Evolutionary conservation across 2,329 filamentous ascomycete species (phyloP).

Genomic region (Fusarium zealandicum): DNA sequence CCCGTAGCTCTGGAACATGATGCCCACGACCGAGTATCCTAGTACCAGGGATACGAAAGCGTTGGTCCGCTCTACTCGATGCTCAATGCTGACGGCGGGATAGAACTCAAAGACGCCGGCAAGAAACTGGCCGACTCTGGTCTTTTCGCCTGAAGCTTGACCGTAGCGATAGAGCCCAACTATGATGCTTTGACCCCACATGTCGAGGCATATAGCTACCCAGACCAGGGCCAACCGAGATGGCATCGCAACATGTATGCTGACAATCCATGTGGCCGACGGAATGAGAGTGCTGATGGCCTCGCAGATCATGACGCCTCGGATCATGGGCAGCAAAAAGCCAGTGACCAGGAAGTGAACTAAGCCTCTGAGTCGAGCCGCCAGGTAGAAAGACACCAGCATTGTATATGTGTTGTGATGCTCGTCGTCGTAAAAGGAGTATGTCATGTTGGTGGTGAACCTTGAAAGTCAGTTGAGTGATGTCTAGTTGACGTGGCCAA

Average conservation of each 20-base stretch:
- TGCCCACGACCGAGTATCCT: slow-evolving; percentile 68
- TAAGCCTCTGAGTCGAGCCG: slow-evolving; percentile 61
- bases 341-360: slow-evolving; percentile 56
- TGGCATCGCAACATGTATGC: slow-evolving; percentile 63
- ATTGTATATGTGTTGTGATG: slow-evolving; percentile 61
- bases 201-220: slow-evolving; percentile 62
- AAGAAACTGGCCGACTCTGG: slow-evolving; percentile 38
- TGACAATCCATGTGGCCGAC: slow-evolving; percentile 64
- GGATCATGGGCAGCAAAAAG: slow-evolving; percentile 63
- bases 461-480: slow-evolving; percentile 33
- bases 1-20: slow-evolving; percentile 63
- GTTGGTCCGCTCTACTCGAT: slow-evolving; percentile 68
- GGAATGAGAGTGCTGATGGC: slow-evolving; percentile 55
- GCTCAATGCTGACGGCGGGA: slow-evolving; percentile 70
- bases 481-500: neutral
- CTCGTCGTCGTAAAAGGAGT: slow-evolving; percentile 56
- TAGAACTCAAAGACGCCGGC: slow-evolving; percentile 62
- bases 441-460: slow-evolving; percentile 68
- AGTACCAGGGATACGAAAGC: slow-evolving; percentile 71
- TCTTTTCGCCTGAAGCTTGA: slow-evolving; percentile 25
- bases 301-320: slow-evolving; percentile 60
- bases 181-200: slow-evolving; percentile 55
- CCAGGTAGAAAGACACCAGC: slow-evolving; percentile 67
- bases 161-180: slow-evolving; percentile 50
- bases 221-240: slow-evolving; percentile 63